A percentile compares a stretch with the other conserved stretches of the same genome.
Evolutionary conservation across 306 rosid genomes (phyloP).

Genomic region (Trifolium dubium): DNA sequence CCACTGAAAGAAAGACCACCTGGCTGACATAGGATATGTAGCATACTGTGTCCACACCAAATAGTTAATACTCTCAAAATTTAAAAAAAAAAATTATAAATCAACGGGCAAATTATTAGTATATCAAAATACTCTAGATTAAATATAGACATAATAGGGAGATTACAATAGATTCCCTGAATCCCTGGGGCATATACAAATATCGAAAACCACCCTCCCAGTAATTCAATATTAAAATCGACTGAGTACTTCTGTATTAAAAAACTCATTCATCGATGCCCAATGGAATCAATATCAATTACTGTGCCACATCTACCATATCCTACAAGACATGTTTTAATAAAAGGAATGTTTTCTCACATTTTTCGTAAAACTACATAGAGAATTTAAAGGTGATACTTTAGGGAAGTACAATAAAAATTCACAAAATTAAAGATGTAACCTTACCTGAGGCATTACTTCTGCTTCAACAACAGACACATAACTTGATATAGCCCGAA

Average conservation of each 20-base stretch:
- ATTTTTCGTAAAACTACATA: conserved; percentile 1
- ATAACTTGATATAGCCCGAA: conserved; percentile 85
- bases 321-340: conserved; percentile 24
- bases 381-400: conserved; percentile 7
- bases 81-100: conserved; percentile 21
- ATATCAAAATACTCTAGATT: neutral
- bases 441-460: conserved; percentile 94
- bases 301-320: conserved; percentile 4
- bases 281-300: neutral
- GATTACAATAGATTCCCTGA: neutral
- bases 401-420: neutral
- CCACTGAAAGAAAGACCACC: conserved; percentile 6
- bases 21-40: conserved; percentile 15
- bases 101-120: conserved; percentile 9
- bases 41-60: neutral
- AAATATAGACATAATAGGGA: conserved; percentile 3
- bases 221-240: conserved; percentile 4
- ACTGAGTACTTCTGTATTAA: neutral
- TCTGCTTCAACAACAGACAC: conserved; percentile 88
- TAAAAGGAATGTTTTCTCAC: conserved; percentile 14
- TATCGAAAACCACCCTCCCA: conserved; percentile 28
- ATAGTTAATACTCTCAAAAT: conserved; percentile 20
- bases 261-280: neutral
- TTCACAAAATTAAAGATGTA: conserved; percentile 32
- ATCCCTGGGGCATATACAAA: conserved; percentile 5